Conservation (phyloP, 163 green algal genomes). For the Scenedesmus sp. region DNA sequence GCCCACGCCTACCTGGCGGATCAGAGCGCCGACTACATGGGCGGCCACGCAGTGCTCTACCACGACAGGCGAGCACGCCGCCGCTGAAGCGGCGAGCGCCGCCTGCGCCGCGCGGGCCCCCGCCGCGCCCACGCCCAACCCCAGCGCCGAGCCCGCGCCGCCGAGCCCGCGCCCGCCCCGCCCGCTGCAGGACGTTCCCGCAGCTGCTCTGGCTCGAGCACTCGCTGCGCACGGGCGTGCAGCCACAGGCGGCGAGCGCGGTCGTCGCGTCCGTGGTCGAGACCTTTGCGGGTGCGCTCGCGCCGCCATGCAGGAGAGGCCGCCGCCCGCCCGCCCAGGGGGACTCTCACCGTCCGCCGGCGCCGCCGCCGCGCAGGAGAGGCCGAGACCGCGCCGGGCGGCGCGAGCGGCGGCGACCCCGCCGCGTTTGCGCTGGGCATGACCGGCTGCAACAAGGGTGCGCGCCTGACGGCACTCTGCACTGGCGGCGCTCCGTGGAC, state of each 20-base stretch:
- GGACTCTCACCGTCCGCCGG: too few relatives aligned
- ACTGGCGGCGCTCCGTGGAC: neutral
- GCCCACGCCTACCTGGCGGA: conserved; percentile 27
- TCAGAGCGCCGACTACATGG: conserved; percentile 42
- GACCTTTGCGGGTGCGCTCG: conserved; percentile 36
- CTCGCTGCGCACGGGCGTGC: conserved; percentile 20
- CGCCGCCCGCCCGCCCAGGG: too few relatives aligned
- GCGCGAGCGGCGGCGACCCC: conserved; percentile 23
- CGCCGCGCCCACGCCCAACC: neutral
- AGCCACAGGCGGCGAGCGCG: conserved; percentile 4
- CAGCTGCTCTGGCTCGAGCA: conserved; percentile 44
- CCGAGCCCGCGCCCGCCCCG: too few relatives aligned
- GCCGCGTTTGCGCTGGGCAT: conserved; percentile 56
- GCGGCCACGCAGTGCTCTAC: conserved; percentile 33
- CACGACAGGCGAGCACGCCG: conserved; percentile 25
- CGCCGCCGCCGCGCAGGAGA: too few relatives aligned
- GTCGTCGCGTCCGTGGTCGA: conserved; percentile 37
- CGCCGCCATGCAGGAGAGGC: neutral
- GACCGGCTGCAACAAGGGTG: conserved; percentile 53
- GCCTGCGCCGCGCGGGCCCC: neutral
- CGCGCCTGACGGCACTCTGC: too few relatives aligned
- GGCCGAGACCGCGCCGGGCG: neutral
- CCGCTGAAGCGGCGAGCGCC: too few relatives aligned
- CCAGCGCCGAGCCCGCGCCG: neutral
- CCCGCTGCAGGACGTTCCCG: conserved; percentile 26